Evolutionary conservation across 225 moss, liverwort and hornwort species (phyloP).

Genomic region (Thuidium tamariscinum): DNA sequence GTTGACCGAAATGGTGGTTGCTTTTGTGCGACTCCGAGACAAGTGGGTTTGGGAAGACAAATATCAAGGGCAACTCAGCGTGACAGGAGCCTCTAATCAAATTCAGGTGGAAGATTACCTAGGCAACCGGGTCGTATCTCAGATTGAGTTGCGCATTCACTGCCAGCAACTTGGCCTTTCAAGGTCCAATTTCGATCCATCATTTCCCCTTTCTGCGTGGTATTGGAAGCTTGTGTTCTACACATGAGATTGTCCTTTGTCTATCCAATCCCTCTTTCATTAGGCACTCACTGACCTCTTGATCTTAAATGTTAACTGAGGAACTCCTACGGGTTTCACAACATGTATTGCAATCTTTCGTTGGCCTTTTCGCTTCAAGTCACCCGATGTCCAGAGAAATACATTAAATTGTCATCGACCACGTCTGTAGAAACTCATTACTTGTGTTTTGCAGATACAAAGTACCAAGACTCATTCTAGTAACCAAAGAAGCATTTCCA

Average conservation of each 20-base stretch:
- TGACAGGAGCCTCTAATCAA: constrained; percentile 23
- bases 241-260: neutral
- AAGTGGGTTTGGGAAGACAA: constrained; percentile 52
- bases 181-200: constrained; percentile 25
- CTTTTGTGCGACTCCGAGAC: constrained; percentile 55
- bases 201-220: neutral
- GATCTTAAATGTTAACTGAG: neutral
- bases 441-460: constrained; percentile 63
- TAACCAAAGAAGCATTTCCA: constrained; percentile 61
- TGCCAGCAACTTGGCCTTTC: constrained; percentile 86
- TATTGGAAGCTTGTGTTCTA: neutral
- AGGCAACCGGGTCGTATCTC: constrained; percentile 37
- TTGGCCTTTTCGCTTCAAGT: neutral
- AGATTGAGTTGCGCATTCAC: constrained; percentile 45
- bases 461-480: constrained; percentile 54
- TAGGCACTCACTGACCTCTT: neutral
- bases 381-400: neutral
- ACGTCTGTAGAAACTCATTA: neutral
- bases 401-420: neutral
- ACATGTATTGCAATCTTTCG: neutral
- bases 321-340: neutral
- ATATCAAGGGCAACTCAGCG: constrained; percentile 18
- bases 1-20: constrained; percentile 69
- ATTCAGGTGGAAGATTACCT: constrained; percentile 22
- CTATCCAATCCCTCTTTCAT: neutral